phyloP scores from a whole-genome alignment of 2,329 filamentous ascomycete species.

The Aspergillus thermomutatus region DNA sequence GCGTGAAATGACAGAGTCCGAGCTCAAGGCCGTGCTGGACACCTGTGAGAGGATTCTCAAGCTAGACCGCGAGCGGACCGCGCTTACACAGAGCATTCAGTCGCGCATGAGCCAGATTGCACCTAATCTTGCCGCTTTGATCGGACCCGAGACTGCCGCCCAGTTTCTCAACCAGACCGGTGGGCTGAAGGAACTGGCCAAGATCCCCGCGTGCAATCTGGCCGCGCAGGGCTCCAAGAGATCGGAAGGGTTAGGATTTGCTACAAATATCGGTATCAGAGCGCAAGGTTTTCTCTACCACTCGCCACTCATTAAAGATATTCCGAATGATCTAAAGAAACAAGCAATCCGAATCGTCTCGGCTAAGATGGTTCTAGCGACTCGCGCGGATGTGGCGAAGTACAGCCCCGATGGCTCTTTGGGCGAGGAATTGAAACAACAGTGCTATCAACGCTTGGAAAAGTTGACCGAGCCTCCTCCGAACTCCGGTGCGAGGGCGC shows the following conservation, averaged over 20 bases:
- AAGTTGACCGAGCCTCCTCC: conserved; percentile 89
- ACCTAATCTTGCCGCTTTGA: conserved; percentile 84
- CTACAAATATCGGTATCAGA: conserved; percentile 85
- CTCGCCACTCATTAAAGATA: conserved; percentile 80
- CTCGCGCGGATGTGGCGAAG: conserved; percentile 83
- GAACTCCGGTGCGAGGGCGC: conserved; percentile 80
- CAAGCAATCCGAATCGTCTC: conserved; percentile 95
- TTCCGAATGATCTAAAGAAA: conserved; percentile 81
- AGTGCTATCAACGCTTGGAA: conserved; percentile 81
- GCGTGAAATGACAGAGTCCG: conserved; percentile 68
- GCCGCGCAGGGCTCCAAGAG: conserved; percentile 88
- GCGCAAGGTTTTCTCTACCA: conserved; percentile 94
- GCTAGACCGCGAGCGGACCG: conserved; percentile 81
- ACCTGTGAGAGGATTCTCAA: conserved; percentile 87
- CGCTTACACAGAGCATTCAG: conserved; percentile 88
- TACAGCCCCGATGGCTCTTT: conserved; percentile 75
- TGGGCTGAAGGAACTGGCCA: conserved; percentile 81
- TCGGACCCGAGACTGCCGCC: conserved; percentile 88
- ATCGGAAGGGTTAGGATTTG: conserved; percentile 73
- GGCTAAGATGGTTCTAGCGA: conserved; percentile 89
- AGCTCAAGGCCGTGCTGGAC: conserved; percentile 68
- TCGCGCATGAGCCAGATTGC: conserved; percentile 96
- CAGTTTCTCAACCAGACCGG: conserved; percentile 95
- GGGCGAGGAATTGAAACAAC: conserved; percentile 75
- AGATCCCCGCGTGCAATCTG: conserved; percentile 90